phyloP scores from a whole-genome alignment of 208 protist species.

The Trypanosoma platydactyli region DNA sequence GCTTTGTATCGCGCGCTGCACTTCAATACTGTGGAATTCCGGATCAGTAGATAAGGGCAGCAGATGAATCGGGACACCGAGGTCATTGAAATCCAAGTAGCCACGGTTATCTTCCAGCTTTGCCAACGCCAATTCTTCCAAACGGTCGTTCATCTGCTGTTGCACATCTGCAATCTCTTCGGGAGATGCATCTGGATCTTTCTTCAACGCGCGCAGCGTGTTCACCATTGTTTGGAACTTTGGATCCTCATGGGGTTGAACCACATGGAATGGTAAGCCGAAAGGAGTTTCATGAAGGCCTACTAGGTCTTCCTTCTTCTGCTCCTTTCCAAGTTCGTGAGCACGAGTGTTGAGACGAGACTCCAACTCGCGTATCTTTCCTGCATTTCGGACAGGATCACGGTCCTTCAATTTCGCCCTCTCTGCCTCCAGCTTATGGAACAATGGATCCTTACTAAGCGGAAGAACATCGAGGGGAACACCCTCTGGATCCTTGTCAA shows the following conservation, averaged over 20 bases:
- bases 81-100: slow-evolving; percentile 55
- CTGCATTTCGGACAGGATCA: slow-evolving; percentile 51
- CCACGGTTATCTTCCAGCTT: slow-evolving; percentile 50
- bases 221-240: slow-evolving; percentile 49
- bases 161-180: slow-evolving; percentile 40
- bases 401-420: slow-evolving; percentile 61
- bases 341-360: slow-evolving; percentile 64
- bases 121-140: slow-evolving; percentile 55
- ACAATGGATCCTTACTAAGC: slow-evolving; percentile 57
- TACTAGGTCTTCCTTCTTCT: slow-evolving; percentile 67
- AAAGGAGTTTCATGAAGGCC: slow-evolving; percentile 56
- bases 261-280: slow-evolving; percentile 51
- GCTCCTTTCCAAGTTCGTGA: slow-evolving; percentile 56
- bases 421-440: slow-evolving; percentile 69
- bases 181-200: slow-evolving; percentile 34
- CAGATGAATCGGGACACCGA: slow-evolving; percentile 60
- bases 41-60: slow-evolving; percentile 64
- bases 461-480: slow-evolving; percentile 58
- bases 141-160: slow-evolving; percentile 58
- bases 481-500: slow-evolving; percentile 49
- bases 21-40: slow-evolving; percentile 59
- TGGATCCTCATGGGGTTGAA: slow-evolving; percentile 58
- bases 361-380: slow-evolving; percentile 65
- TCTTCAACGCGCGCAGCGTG: slow-evolving; percentile 54
- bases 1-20: slow-evolving; percentile 60